Conservation (phyloP, 257 asterid species). For the Gentiana dahurica region DNA sequence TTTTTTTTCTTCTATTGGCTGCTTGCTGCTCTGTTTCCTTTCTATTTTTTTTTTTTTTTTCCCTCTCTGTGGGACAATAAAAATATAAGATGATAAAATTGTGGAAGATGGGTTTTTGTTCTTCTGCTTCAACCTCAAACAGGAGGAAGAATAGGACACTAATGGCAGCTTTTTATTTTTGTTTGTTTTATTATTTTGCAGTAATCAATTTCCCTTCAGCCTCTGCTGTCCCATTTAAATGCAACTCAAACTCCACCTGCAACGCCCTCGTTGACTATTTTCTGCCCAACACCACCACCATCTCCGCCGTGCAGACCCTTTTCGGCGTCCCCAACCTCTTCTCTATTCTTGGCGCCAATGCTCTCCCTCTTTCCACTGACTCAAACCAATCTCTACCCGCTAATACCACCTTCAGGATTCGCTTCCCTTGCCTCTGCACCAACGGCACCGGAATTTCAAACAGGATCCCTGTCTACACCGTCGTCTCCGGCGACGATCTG, state of each 20-base stretch:
- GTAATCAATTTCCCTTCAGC: too few species aligned
- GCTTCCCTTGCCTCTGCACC: constrained; percentile 56
- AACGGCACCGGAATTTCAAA: constrained; percentile 50
- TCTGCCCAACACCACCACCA: constrained; percentile 59
- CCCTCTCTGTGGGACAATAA: too few species aligned
- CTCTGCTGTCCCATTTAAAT: constrained; percentile 26
- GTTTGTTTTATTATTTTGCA: too few species aligned
- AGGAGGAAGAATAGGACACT: too few species aligned
- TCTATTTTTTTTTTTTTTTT: too few species aligned
- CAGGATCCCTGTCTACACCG: constrained; percentile 46
- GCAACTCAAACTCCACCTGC: constrained; percentile 38
- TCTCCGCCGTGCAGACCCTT: constrained; percentile 29
- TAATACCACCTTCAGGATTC: constrained; percentile 31
- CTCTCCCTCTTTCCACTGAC: constrained; percentile 30
- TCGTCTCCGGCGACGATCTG: constrained; percentile 39
- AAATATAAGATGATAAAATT: too few species aligned
- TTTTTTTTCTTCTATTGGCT: too few species aligned
- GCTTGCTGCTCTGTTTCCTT: too few species aligned
- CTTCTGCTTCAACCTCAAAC: too few species aligned
- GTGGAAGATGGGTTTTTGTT: too few species aligned
- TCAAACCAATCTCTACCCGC: constrained; percentile 17
- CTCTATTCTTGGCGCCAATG: constrained; percentile 64
- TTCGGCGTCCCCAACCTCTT: constrained; percentile 40
- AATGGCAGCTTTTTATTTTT: too few species aligned
- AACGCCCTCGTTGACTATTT: constrained; percentile 42